These are phyloP conservation scores for Xylaria palmicola DNA, from an alignment of 495 filamentous ascomycete species.

Conservation along the genomic window DNA sequence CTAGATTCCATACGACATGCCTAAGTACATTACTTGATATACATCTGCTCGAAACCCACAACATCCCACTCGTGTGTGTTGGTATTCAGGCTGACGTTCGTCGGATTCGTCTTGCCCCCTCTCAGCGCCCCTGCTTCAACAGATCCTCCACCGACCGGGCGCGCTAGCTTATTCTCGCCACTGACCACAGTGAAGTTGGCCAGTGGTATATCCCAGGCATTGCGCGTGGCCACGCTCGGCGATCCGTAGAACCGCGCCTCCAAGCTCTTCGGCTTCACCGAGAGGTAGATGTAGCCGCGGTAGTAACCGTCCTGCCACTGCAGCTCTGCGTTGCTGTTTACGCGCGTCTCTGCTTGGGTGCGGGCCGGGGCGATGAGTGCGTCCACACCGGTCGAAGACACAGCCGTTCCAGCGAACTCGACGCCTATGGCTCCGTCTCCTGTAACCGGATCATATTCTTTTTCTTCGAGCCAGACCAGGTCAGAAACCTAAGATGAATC, in stretches of 20 bases:
- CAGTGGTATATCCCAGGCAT: conserved; percentile 54
- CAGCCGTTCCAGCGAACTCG: conserved; percentile 65
- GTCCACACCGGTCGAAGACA: conserved; percentile 54
- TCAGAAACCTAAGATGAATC: conserved; percentile 45
- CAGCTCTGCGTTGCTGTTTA: conserved; percentile 55
- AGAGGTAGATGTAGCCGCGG: conserved; percentile 55
- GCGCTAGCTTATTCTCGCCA: conserved; percentile 53
- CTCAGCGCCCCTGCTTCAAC: conserved; percentile 50
- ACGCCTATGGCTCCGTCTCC: conserved; percentile 61
- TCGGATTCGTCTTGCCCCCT: conserved; percentile 45
- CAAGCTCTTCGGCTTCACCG: conserved; percentile 20
- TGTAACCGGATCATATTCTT: conserved; percentile 54
- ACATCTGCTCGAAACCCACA: conserved; percentile 31
- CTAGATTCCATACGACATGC: not conserved
- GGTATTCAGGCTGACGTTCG: conserved; percentile 52
- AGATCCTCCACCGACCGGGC: conserved; percentile 50
- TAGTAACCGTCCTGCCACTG: conserved; percentile 72
- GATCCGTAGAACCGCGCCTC: conserved; percentile 39
- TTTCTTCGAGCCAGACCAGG: conserved; percentile 60
- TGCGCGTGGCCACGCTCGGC: conserved; percentile 45
- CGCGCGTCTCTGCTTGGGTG: conserved; percentile 38
- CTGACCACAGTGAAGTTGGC: conserved; percentile 61
- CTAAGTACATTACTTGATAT: conserved; percentile 15
- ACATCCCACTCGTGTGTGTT: conserved; percentile 37
- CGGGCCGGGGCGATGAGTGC: conserved; percentile 44